Base-by-base conservation (phyloP, 164 flowering plant genomes). In the Tetracentron sinense region DNA sequence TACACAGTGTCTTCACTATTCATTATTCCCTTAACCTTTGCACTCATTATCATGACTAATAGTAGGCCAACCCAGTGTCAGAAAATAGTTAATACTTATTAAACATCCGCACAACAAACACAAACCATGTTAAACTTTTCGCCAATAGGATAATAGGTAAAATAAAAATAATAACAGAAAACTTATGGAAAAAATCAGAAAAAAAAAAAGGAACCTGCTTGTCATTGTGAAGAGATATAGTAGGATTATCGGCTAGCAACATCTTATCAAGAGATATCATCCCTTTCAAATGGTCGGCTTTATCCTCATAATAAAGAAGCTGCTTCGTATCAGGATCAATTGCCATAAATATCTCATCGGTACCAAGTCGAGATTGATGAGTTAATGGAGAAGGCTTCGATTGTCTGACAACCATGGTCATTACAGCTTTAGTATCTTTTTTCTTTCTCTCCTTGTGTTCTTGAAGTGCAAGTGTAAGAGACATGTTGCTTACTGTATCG, bases 401-500 rank as follows among this genome's bases (percentile, higher is more conserved):
- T 69, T 75, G 78, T 74, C 82, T 84, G 30, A 94, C 76, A 52
- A 94, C 89, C 97, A 94, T 88, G 14, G 99, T 91, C 99, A 94
- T 89, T 50, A 94, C 83, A 51, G 96, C 95, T 63, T 85, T 83
- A 58, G 64, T 72, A 65, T 94, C 99, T 54, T 83, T 91, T 70
- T 85, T 89, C 81, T 64, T 82, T 68, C 97, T 81, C 67, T 91
- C 96, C 56, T 82, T 89, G 35, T 94, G 99, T 58, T 94, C 96
- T 73, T 84, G 79, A 65, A 94, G 83, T 22, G 77, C 97, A 61
- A 79, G 71, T 8, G 84, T 69, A 22, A 94, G 87, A 6, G 91
- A 80, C 96, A 94, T 91, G 76, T 94, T 94, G 82, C 99, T 91
- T 26, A 91, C 87, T 7, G 96, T 94, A 73, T 94, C 99, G 22